Evolutionary conservation across 2,329 filamentous ascomycete species (phyloP).

Genomic region (Cryphonectria naterciae): DNA sequence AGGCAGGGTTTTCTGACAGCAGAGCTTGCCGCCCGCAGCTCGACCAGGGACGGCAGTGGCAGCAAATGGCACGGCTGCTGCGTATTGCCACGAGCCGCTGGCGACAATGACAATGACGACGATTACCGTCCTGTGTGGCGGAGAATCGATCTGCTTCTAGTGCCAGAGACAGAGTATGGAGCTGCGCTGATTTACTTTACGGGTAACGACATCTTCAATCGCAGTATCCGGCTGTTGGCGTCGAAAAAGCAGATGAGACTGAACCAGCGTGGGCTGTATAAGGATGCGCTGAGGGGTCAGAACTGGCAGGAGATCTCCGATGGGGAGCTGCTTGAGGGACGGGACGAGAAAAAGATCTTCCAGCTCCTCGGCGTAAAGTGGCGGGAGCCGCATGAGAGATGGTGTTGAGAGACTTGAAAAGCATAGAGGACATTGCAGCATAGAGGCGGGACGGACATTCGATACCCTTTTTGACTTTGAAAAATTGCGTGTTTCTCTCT

Average conservation of each 20-base stretch:
- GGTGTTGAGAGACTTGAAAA: constrained; percentile 59
- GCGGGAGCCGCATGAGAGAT: constrained; percentile 75
- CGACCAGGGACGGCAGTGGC: constrained; percentile 52
- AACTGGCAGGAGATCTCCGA: constrained; percentile 64
- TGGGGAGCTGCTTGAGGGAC: constrained; percentile 73
- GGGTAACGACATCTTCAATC: constrained; percentile 92
- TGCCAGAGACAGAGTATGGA: constrained; percentile 78
- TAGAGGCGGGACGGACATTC: neutral
- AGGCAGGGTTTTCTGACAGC: constrained; percentile 68
- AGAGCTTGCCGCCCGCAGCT: constrained; percentile 61
- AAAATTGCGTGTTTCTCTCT: neutral
- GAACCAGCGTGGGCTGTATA: constrained; percentile 82
- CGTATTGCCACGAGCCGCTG: constrained; percentile 58
- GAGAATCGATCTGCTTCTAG: constrained; percentile 82
- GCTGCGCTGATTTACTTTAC: constrained; percentile 94
- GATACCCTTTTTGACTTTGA: neutral
- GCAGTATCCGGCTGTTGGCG: constrained; percentile 76
- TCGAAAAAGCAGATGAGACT: constrained; percentile 80
- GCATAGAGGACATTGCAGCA: neutral
- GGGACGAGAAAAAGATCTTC: constrained; percentile 80
- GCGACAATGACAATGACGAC: constrained; percentile 33
- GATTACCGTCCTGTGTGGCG: constrained; percentile 66
- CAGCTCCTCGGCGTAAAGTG: constrained; percentile 81
- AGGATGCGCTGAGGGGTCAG: constrained; percentile 65
- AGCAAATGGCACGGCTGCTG: constrained; percentile 92